Conservation (phyloP, 2,329 filamentous ascomycete species). For the Pseudocercospora pini-densiflorae region DNA sequence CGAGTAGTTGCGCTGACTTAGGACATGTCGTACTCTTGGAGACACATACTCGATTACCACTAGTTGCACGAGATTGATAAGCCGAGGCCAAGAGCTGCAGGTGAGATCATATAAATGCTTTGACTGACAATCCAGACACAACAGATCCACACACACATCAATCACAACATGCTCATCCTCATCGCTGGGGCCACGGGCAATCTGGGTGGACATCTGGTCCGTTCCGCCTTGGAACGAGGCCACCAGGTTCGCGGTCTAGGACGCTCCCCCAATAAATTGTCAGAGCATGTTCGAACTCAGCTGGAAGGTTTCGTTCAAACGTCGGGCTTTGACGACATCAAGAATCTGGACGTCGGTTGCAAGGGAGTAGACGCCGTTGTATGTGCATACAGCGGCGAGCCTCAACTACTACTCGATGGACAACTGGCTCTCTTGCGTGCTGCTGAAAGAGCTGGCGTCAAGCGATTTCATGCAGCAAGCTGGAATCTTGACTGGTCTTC, state of each 20-base stretch:
- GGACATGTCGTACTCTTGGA: too few species aligned
- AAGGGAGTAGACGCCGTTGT: conserved; percentile 18
- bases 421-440: conserved; percentile 20
- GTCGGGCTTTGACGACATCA: conserved; percentile 16
- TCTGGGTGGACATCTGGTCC: conserved; percentile 21
- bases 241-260: conserved; percentile 35
- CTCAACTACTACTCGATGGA: conserved; percentile 20
- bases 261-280: conserved; percentile 60
- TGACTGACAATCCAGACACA: too few species aligned
- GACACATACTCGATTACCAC: too few species aligned
- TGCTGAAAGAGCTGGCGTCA: conserved; percentile 18
- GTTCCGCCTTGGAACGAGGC: conserved; percentile 41
- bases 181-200: not conserved
- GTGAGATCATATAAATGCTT: too few species aligned
- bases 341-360: conserved; percentile 17
- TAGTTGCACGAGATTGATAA: too few species aligned
- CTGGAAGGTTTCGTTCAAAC: conserved; percentile 20
- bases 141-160: too few species aligned
- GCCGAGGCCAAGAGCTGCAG: too few species aligned
- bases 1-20: too few species aligned
- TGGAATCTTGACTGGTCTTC: conserved; percentile 22
- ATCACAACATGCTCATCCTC: too few species aligned
- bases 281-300: not conserved
- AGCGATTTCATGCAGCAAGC: conserved; percentile 11
- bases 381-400: conserved; percentile 18